Evolutionary conservation across 345 rosid species (phyloP).

Genomic region (Firmiana major): DNA sequence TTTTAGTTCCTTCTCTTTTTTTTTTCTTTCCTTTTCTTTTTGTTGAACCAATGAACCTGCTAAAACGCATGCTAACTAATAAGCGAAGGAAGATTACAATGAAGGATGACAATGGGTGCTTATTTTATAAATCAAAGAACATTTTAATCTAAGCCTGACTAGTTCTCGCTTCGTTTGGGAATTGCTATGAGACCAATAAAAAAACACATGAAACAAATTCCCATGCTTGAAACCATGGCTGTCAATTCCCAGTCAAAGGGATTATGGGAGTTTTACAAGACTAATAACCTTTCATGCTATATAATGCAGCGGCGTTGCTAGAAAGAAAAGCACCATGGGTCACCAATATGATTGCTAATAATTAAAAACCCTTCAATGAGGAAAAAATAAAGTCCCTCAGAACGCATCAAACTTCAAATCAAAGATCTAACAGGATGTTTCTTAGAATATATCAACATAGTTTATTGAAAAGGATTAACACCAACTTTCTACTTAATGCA

Average conservation of each 20-base stretch:
- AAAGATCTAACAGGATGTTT: slow-evolving; percentile 6
- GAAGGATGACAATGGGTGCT: too few species aligned
- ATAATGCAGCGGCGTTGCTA: not conserved
- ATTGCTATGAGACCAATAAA: not conserved
- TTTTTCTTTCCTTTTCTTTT: too few species aligned
- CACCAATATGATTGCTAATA: not conserved
- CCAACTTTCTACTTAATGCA: slow-evolving; percentile 11
- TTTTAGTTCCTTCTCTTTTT: too few species aligned
- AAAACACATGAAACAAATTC: not conserved
- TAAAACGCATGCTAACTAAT: too few species aligned
- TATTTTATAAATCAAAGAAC: too few species aligned
- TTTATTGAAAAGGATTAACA: slow-evolving; percentile 16
- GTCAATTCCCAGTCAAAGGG: not conserved
- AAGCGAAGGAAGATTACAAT: too few species aligned
- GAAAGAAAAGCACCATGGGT: not conserved
- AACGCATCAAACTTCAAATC: too few species aligned
- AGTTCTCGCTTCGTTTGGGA: not conserved
- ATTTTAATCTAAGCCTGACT: too few species aligned
- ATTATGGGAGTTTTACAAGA: not conserved
- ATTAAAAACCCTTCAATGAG: too few species aligned
- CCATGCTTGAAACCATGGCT: not conserved
- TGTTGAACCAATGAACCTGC: too few species aligned
- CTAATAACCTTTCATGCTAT: not conserved
- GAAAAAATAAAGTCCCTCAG: too few species aligned
- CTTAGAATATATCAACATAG: slow-evolving; percentile 9